Base-by-base conservation (phyloP, 805 yeast species). In the Saccharomyces paradoxus region DNA sequence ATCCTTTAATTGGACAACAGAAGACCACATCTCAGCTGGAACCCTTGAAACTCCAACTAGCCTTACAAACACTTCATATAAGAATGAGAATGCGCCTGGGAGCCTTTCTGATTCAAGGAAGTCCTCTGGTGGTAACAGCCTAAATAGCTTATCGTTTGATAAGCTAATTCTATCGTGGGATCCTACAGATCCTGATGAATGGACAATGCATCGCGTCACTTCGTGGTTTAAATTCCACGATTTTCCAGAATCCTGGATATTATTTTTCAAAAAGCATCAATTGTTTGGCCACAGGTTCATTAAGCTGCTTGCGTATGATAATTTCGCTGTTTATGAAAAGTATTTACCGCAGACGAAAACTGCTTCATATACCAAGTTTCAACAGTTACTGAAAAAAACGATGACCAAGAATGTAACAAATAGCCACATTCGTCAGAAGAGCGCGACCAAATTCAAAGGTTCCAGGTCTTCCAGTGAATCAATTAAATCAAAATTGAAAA, bases 191-290 rank as follows among this genome's bases (percentile, higher is more conserved):
- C 81, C 86, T 1, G 76, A 75, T 5, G 84, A 81, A 55, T 89
- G 97, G 97, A 81, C 84, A 1, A 71, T 79, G 58, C 81, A 77
- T n/a, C 75, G 86, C 52, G 91, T 89, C 0, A 56, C 76, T 0
- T 66, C 72, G 50, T 90, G 96, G 95, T 74, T 90, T 27, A 83
- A 78, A 7, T 61, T 69, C n/a, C 78, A 89, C 65, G 76, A 79
- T 22, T 90, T 90, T 69, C 85, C 86, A 59, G 79, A 77, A 3
- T 74, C 84, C 13, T 90, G 97, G 97, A 73, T 79, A n/a, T 79
- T 75, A 4, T 78, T 83, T 17, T 86, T 90, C 68, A 71, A 72
- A 46, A 75, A 75, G 47, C 76, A 81, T 56, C 80, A 81, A 50
- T 73, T 90, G 2, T 72, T 76, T 9, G 89, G 90, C 0, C 78